Conservation (phyloP, 129 eudicot genomes). For the Glebionis coronaria region DNA sequence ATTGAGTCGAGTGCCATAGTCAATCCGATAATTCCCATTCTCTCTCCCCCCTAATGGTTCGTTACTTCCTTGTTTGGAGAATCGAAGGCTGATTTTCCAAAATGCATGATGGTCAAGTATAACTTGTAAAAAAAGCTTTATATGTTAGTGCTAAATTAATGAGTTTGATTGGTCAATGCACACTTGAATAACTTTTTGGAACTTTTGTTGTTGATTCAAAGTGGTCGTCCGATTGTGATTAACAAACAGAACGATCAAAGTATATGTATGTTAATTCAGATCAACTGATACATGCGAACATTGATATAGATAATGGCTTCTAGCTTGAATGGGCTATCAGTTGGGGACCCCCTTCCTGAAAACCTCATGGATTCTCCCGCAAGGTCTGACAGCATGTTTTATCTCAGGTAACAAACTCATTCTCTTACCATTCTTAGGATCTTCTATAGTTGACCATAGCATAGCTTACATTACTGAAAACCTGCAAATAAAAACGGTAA, state of each 20-base stretch:
- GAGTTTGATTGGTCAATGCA: not conserved
- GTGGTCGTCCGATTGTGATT: conserved; percentile 5
- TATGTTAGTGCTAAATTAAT: not conserved
- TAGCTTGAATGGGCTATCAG: conserved; percentile 88
- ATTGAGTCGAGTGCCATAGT: too few species aligned
- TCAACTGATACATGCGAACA: not conserved
- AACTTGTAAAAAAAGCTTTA: too few species aligned
- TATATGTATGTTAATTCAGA: not conserved
- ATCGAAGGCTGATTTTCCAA: conserved; percentile 3
- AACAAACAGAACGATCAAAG: not conserved
- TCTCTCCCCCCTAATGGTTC: not conserved
- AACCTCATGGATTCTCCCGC: conserved; percentile 82
- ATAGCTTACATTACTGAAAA: not conserved
- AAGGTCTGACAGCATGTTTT: conserved; percentile 68
- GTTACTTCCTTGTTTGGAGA: not conserved
- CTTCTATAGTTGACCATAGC: not conserved
- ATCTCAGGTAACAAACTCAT: conserved; percentile 40
- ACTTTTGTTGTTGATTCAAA: not conserved
- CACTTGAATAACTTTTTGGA: not conserved
- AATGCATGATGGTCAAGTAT: not conserved
- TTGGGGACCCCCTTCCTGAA: conserved; percentile 73
- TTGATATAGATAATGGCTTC: conserved; percentile 93
- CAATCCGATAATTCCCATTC: not conserved
- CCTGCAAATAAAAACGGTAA: too few species aligned
- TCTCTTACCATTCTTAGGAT: not conserved